Base-by-base conservation (phyloP, 2,329 filamentous ascomycete species). In the Arthrobotrys conoides region DNA sequence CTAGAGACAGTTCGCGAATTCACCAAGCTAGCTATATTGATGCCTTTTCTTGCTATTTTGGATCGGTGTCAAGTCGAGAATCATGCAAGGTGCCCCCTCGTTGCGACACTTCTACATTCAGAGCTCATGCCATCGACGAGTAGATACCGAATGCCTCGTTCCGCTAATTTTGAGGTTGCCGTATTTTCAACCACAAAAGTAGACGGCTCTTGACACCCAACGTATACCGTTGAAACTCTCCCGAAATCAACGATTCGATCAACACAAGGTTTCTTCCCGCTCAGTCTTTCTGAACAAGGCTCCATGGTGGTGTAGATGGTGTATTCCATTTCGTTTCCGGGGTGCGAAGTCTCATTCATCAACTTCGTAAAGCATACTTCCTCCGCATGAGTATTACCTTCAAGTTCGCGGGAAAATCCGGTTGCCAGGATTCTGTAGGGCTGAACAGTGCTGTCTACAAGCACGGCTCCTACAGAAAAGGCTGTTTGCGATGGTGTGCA, bases 311-410 rank as follows among this genome's bases (percentile, higher is more conserved):
- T 97, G 84, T 97, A 98, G 12, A 99, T 88, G 3, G 89, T 87
- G 20, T 57, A 71, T 5, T 44, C 38, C 24, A 4, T 9, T 20
- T 18, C 36, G 12, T 12, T 16, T 16, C 59, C n/a, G 38, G 63
- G 30, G 72, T 64, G 20, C 46, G 24, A 14, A 59, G 57, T 20
- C 77, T 44, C 80, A 73, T 18, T 84, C 84, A 5, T 84, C 80
- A 91, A 88, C 84, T 99, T 98, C 61, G 91, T 85, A 71, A 99
- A 88, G 83, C 93, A 97, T 84, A 92, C 95, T 85, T 99, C 94
- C 84, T 99, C 96, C 2, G 96, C 96, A 83, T 99, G 96, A 0
- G 96, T 98, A 85, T 99, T 99, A 49, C 95, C 96, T 0, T 90
- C 88, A 3, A 94, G 89, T 84, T 99, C 95, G 75, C 97, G 88